A percentile compares a stretch with the other conserved stretches of the same genome.
Evolutionary conservation across 2,329 filamentous ascomycete genomes (phyloP).

Genomic region (Fusarium redolens): DNA sequence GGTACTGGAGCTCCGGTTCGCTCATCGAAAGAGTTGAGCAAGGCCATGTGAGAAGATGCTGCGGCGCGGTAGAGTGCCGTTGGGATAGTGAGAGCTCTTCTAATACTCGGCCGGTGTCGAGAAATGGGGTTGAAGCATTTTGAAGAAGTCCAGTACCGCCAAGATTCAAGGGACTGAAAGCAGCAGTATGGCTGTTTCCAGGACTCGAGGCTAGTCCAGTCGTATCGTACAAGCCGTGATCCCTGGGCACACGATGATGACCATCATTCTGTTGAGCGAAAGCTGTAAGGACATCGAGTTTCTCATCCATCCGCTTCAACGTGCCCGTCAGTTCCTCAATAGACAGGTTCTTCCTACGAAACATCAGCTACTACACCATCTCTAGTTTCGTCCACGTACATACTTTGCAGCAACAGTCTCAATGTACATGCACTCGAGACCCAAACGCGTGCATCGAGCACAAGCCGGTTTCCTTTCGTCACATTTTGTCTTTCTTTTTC

Average conservation of each 20-base stretch:
- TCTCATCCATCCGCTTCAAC: conserved; percentile 23
- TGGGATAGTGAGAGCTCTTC: conserved; percentile 22
- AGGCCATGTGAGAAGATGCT: conserved; percentile 30
- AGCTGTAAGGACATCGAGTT: conserved; percentile 8
- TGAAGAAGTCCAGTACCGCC: neutral
- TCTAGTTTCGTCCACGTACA: neutral
- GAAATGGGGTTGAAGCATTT: neutral
- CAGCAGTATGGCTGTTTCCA: neutral
- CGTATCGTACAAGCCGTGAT: neutral
- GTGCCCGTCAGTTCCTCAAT: conserved; percentile 10
- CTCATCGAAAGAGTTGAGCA: conserved; percentile 12
- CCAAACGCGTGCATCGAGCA: conserved; percentile 16
- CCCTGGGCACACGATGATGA: too few relatives aligned
- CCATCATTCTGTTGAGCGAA: neutral
- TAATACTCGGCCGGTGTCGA: neutral
- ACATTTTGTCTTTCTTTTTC: conserved; percentile 32
- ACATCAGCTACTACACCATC: neutral
- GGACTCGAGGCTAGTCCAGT: neutral
- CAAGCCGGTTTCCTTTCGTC: conserved; percentile 28
- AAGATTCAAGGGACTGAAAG: conserved; percentile 11
- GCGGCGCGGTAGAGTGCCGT: conserved; percentile 20
- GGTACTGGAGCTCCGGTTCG: conserved; percentile 21
- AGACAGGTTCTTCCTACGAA: conserved; percentile 12
- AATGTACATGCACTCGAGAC: conserved; percentile 20
- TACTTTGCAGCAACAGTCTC: conserved; percentile 26